Evolutionary conservation across 257 asterid genomes (phyloP).

Genomic region (Haberlea rhodopensis): DNA sequence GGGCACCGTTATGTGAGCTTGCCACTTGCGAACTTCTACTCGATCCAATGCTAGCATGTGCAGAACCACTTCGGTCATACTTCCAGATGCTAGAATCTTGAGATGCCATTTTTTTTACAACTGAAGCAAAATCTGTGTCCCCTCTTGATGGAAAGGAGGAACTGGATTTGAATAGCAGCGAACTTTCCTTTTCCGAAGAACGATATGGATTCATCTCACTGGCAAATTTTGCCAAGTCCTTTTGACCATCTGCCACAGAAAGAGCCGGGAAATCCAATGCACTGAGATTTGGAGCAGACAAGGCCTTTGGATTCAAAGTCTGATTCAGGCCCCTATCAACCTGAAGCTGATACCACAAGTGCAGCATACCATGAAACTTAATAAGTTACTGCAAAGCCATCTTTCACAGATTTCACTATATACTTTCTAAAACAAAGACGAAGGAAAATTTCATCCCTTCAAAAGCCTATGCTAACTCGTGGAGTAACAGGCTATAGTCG

Average conservation of each 20-base stretch:
- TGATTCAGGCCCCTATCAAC: conserved; percentile 65
- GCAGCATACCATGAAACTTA: conserved; percentile 19
- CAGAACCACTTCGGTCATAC: conserved; percentile 55
- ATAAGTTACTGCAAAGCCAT: neutral
- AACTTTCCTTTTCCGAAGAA: conserved; percentile 45
- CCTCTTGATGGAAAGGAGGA: conserved; percentile 66
- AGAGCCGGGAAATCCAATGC: conserved; percentile 93
- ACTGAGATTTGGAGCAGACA: conserved; percentile 66
- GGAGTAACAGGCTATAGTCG: neutral
- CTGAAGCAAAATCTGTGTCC: conserved; percentile 69
- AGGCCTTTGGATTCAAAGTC: conserved; percentile 52
- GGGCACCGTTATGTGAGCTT: conserved; percentile 56
- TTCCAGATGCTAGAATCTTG: conserved; percentile 80
- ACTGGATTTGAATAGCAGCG: conserved; percentile 45
- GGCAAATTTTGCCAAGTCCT: conserved; percentile 44
- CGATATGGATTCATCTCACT: conserved; percentile 42
- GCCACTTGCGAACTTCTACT: conserved; percentile 74
- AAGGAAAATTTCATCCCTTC: neutral
- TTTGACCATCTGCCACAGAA: conserved; percentile 52
- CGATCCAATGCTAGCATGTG: conserved; percentile 63
- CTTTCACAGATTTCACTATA: neutral
- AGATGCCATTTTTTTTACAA: conserved; percentile 70
- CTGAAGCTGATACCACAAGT: conserved; percentile 53
- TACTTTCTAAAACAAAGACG: neutral
- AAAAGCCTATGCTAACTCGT: neutral